Evolutionary conservation across 2,329 filamentous ascomycete genomes (phyloP), one percentile per base, ranked within the genome.

Genomic region (Pseudogymnoascus sp.): DNA sequence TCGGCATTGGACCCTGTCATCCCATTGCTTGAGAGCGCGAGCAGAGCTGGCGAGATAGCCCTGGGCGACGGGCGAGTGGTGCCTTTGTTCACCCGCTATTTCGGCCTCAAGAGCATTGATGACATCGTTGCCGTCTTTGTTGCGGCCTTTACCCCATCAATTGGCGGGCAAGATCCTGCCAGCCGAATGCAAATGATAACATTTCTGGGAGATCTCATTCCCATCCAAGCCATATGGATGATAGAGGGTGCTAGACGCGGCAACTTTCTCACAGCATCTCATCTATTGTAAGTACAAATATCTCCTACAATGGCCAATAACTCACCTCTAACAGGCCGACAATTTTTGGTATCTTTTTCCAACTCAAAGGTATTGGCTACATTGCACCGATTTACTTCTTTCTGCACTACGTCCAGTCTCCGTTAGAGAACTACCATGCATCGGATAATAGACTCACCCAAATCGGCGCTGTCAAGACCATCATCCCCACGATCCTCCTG

Each of bases 361-460:
- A 73, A 56, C 45, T 67, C 12, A 63, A 66, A 18, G 69, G 71
- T 3, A 63, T 71, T 12, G 73, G 69, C 8, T 62, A 70, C 28
- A 58, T 71, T 1, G 69, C 67, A 1, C 71, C 73, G 3, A 55
- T 74, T 18, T 75, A 72, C 65, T 74, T 67, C 62, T 74, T 72
- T 62, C 62, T 74, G 34, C 70, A 74, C 59, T 74, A 72, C 57
- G 59, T 73, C 4, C 67, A 67, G 56, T 68, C 67, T 19, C 68
- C 70, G 5, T 62, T 72, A n/a, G 68, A 69, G 15, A 70, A 68
- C 5, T 74, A 70, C 60, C 63, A 68, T 2, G 66, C 69, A 3
- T 61, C 66, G 6, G 72, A 75, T 52, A 69, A 69, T 45, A 66
- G 73, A 28, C 59, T 73, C 15, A 68, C 68, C 3, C 66, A 69